A percentile compares a stretch with the other conserved stretches of the same genome.
Conservation (phyloP, 805 yeast genomes). For the Sugiyamaella floridensis region DNA sequence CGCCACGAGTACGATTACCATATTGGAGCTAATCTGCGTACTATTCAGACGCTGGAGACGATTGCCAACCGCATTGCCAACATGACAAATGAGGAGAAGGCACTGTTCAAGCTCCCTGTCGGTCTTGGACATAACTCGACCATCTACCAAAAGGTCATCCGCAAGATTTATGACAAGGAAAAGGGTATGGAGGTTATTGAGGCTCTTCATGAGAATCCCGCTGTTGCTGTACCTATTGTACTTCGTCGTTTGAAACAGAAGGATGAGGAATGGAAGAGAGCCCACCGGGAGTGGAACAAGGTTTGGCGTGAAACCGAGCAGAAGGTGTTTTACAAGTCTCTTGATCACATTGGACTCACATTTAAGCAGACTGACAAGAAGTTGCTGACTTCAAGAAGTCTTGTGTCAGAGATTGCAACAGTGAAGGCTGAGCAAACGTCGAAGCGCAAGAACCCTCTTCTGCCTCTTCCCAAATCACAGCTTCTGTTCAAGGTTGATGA, state of each 20-base stretch:
- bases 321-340: conserved; percentile 83
- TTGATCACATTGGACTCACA: conserved; percentile 92
- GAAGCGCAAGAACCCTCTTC: conserved; percentile 76
- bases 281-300: conserved; percentile 97
- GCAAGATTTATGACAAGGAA: conserved; percentile 89
- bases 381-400: conserved; percentile 77
- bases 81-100: conserved; percentile 87
- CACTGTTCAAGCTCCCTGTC: conserved; percentile 76
- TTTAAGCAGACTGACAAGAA: conserved; percentile 97
- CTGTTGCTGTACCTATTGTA: conserved; percentile 89
- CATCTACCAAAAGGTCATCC: conserved; percentile 85
- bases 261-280: conserved; percentile 98
- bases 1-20: conserved; percentile 94
- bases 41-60: conserved; percentile 92
- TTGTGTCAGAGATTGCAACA: conserved; percentile 86
- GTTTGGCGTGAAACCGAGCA: conserved; percentile 99
- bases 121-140: conserved; percentile 94
- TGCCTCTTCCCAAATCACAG: conserved; percentile 78
- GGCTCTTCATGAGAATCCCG: conserved; percentile 92
- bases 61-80: conserved; percentile 89
- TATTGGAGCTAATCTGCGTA: conserved; percentile 90
- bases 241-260: conserved; percentile 90
- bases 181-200: conserved; percentile 95
- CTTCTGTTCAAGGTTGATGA: conserved; percentile 61
- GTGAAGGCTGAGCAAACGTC: conserved; percentile 80